Percentiles rank a stretch among this genome's conserved stretches.
Evolutionary conservation across 2,329 filamentous ascomycete genomes (phyloP).

Genomic region (Phyllosticta ampelicida): DNA sequence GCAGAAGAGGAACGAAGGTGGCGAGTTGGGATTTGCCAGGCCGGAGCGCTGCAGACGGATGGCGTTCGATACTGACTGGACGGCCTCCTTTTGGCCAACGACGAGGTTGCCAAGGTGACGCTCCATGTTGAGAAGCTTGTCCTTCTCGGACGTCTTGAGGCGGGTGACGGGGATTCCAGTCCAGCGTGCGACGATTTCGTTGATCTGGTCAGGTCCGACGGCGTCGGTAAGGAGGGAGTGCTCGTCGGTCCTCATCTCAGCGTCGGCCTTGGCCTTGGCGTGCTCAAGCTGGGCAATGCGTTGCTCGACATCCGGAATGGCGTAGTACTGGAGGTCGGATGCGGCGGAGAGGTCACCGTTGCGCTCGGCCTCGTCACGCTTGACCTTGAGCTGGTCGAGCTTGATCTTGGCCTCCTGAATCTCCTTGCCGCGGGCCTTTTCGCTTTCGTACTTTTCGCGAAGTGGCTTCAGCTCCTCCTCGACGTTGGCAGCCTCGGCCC

Average conservation of each 20-base stretch:
- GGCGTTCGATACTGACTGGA: slow-evolving; percentile 84
- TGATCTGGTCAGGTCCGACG: slow-evolving; percentile 95
- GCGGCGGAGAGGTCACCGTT: slow-evolving; percentile 74
- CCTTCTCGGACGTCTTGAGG: slow-evolving; percentile 90
- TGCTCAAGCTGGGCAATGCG: slow-evolving; percentile 72
- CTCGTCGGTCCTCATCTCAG: slow-evolving; percentile 45
- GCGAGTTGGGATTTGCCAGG: slow-evolving; percentile 89
- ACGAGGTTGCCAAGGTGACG: slow-evolving; percentile 72
- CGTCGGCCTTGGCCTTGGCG: slow-evolving; percentile 70
- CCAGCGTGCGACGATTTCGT: slow-evolving; percentile 94
- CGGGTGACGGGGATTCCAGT: slow-evolving; percentile 97
- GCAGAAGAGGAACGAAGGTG: slow-evolving; percentile 96
- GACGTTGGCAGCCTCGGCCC: slow-evolving; percentile 85
- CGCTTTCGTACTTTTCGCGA: slow-evolving; percentile 88
- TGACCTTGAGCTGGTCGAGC: slow-evolving; percentile 81
- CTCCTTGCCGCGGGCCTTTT: slow-evolving; percentile 81
- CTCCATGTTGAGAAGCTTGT: slow-evolving; percentile 98
- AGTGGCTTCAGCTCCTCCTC: slow-evolving; percentile 86
- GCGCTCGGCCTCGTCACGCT: slow-evolving; percentile 86
- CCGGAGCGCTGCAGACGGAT: slow-evolving; percentile 93
- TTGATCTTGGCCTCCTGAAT: slow-evolving; percentile 94
- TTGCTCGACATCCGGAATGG: slow-evolving; percentile 80
- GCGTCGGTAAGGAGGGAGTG: slow-evolving; percentile 72
- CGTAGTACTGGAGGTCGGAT: slow-evolving; percentile 93
- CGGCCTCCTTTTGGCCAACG: slow-evolving; percentile 88